Evolutionary conservation across 2,329 filamentous ascomycete genomes (phyloP).

Genomic region (Fonsecaea nubica): DNA sequence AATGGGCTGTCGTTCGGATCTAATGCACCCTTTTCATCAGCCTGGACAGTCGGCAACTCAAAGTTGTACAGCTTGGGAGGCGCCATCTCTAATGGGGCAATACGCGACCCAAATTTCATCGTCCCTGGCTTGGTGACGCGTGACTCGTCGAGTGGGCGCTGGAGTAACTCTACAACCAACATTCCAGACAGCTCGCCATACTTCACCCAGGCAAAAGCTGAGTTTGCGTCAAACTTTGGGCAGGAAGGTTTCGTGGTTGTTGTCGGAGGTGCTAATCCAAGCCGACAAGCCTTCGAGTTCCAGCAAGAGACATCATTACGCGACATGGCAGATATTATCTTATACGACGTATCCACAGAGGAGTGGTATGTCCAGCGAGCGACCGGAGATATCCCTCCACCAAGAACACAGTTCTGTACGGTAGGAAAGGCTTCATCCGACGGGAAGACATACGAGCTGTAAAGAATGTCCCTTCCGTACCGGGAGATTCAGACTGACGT

Average conservation of each 20-base stretch:
- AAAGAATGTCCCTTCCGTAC: background rate
- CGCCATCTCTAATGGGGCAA: background rate
- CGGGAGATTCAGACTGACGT: background rate
- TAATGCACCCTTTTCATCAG: background rate
- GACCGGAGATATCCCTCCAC: constrained; percentile 4
- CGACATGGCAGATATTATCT: background rate
- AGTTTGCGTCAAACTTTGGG: constrained; percentile 3
- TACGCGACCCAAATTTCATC: background rate
- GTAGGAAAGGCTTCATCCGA: constrained; percentile 3
- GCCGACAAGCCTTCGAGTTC: background rate
- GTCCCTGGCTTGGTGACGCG: background rate
- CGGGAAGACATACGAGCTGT: constrained; percentile 3
- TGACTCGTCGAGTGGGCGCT: background rate
- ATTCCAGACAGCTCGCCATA: constrained; percentile 3
- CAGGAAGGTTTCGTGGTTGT: background rate
- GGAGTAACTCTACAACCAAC: background rate
- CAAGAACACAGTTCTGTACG: background rate
- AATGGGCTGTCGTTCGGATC: background rate
- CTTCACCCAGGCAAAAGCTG: background rate
- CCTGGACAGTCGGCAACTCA: background rate
- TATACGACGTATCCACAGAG: background rate
- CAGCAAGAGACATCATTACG: constrained; percentile 1
- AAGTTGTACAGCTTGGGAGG: constrained; percentile 2
- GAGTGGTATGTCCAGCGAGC: constrained; percentile 8
- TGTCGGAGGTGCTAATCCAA: constrained; percentile 1